A percentile compares a stretch with the other conserved stretches of the same genome.
These are phyloP conservation scores for Phanerochaete sordida DNA, from an alignment of 768 basidiomycete species.

Conservation along the genomic window DNA sequence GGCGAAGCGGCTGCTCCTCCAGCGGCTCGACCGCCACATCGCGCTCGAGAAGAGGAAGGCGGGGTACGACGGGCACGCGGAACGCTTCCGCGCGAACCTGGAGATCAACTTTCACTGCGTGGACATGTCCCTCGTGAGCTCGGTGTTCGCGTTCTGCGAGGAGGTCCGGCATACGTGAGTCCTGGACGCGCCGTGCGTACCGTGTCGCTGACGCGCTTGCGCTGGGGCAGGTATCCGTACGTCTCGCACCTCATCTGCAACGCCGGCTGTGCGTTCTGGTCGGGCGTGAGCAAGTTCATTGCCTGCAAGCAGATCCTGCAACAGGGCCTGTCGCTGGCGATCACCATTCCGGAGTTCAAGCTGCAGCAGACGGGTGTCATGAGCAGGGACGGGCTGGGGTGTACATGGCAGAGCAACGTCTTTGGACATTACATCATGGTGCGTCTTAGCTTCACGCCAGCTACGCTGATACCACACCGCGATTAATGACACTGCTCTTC, in stretches of 20 bases:
- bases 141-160: constrained; percentile 59
- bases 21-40: constrained; percentile 53
- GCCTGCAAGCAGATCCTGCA: constrained; percentile 53
- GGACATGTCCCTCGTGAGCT: constrained; percentile 60
- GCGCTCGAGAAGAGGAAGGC: constrained; percentile 29
- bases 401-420: constrained; percentile 82
- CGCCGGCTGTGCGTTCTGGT: constrained; percentile 67
- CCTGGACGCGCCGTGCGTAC: not conserved
- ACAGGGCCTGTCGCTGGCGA: constrained; percentile 2
- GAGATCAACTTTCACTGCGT: constrained; percentile 57
- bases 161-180: constrained; percentile 52
- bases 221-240: constrained; percentile 60
- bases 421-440: constrained; percentile 82
- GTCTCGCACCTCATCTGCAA: constrained; percentile 80
- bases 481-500: not conserved
- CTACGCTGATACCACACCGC: no score
- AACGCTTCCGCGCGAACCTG: constrained; percentile 55
- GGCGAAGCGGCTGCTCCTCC: constrained; percentile 53
- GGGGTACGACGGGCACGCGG: constrained; percentile 49
- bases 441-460: constrained; percentile 25
- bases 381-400: constrained; percentile 70
- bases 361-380: constrained; percentile 54
- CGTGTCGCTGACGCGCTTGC: not conserved
- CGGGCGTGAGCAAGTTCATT: constrained; percentile 45
- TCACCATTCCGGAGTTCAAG: constrained; percentile 35